Conservation (phyloP, 176 grass and related monocot genomes). For the Echinochloa phyllopogon region DNA sequence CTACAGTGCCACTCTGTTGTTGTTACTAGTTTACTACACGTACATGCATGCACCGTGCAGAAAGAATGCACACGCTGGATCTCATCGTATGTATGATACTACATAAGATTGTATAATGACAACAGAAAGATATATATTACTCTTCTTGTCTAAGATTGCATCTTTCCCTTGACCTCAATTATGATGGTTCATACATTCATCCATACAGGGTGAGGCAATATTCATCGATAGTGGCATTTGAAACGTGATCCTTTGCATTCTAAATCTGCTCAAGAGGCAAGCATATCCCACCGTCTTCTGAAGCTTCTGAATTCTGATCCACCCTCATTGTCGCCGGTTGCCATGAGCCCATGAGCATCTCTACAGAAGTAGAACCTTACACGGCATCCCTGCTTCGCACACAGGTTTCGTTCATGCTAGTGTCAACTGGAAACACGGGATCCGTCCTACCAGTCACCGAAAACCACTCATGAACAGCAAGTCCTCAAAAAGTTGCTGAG, state of each 20-base stretch:
- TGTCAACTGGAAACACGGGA: conserved; percentile 7
- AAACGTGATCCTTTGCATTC: not conserved
- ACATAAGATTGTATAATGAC: conserved; percentile 37
- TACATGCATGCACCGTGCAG: not conserved
- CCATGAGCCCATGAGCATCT: conserved; percentile 13
- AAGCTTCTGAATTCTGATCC: not conserved
- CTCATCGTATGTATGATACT: not conserved
- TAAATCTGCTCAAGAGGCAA: not conserved
- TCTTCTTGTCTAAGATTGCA: not conserved
- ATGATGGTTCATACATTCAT: not conserved
- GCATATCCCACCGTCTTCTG: not conserved
- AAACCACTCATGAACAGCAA: conserved; percentile 1
- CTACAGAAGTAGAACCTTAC: conserved; percentile 14
- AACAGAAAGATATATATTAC: not conserved
- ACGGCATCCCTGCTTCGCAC: not conserved
- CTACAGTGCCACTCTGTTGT: no score
- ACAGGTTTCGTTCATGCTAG: not conserved
- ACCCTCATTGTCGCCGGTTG: not conserved
- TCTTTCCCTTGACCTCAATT: not conserved
- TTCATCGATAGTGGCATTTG: not conserved
- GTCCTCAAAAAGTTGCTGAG: conserved; percentile 8
- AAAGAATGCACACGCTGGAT: conserved; percentile 25
- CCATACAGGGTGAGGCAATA: not conserved
- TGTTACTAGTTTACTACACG: no score
- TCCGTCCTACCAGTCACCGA: not conserved